Evolutionary conservation across 139 green algal genomes (phyloP).

Genomic region (Desmodesmus armatus): DNA sequence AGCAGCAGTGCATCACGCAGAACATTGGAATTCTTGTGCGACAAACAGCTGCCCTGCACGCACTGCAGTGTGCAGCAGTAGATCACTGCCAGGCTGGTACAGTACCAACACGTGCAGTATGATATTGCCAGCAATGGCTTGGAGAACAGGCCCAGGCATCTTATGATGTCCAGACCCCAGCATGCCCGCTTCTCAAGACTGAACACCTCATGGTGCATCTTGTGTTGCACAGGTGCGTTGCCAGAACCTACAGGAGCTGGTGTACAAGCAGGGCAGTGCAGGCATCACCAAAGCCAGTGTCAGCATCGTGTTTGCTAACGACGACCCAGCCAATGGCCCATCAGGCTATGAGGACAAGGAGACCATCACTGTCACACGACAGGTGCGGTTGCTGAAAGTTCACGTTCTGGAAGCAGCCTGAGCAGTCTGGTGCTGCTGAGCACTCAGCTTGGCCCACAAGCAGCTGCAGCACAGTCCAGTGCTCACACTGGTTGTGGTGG

Average conservation of each 20-base stretch:
- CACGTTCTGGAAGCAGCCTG: too few relatives aligned
- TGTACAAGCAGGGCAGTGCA: constrained; percentile 99
- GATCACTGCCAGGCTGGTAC: background rate
- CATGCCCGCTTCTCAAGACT: background rate
- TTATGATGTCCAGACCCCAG: too few relatives aligned
- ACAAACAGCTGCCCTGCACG: background rate
- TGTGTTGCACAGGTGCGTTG: constrained; percentile 86
- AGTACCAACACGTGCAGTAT: too few relatives aligned
- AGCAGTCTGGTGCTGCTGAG: background rate
- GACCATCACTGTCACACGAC: constrained; percentile 93
- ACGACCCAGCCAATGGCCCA: constrained; percentile 83
- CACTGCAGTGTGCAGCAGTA: too few relatives aligned
- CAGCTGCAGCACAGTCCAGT: background rate
- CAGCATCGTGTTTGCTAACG: constrained; percentile 98
- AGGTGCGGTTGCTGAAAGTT: constrained; percentile 61
- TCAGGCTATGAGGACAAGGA: constrained; percentile 95
- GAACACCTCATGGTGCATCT: background rate
- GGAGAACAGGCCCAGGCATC: too few relatives aligned
- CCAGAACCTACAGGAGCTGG: constrained; percentile 94
- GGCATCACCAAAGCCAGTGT: constrained; percentile 98
- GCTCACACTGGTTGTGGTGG: background rate
- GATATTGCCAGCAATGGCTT: too few relatives aligned
- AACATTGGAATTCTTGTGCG: too few relatives aligned
- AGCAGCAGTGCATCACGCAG: too few relatives aligned
- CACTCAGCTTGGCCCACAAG: background rate